Base-by-base conservation (phyloP, 495 filamentous ascomycete species). In the Penicillium atrosanguineum region DNA sequence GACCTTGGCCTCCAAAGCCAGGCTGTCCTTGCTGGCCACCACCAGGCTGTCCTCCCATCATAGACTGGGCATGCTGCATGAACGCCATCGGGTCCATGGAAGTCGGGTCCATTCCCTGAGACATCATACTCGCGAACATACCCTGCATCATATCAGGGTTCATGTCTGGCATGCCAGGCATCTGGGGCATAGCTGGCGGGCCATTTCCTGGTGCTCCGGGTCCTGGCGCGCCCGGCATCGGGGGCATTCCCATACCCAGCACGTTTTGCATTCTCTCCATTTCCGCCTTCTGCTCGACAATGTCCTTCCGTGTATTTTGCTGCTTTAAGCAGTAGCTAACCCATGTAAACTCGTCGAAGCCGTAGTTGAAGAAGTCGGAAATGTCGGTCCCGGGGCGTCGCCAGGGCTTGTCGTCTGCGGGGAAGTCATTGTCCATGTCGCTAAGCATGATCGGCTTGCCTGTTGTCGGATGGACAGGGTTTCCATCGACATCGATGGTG, bases 271-370 rank as follows among this genome's bases (percentile, higher is more conserved):
- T 89, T 42, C 94, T 86, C 59, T 92, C 87, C 72, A 91, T 82
- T 70, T 95, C 87, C 66, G 88, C 88, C 71, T 91, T 93, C 55
- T 90, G 87, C 51, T 84, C 84, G 40, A 77, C 72, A 7, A 90
- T 83, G 53, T 90, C 88, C 49, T 83, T 83, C 16, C 87, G 80
- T 51, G 96, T 73, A 5, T 79, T 77, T 50, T 90, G 84, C 64
- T 97, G 95, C 62, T 95, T 95, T 54, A 91, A 71, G 26, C 92
- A 92, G 71, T 97, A 98, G 53, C 89, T 83, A 25, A 92, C 88
- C 94, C 94, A 98, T 15, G 95, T 97, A 68, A 97, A 98, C 70
- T 98, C 94, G 73, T 98, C 94, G 57, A 98, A 98, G 34, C 95
- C 95, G 75, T 97, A 98, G 74, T 98, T 98, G 81, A 98, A 98